phyloP scores from a whole-genome alignment of 345 rosid genomes.

The Zanthoxylum bungeanum region DNA sequence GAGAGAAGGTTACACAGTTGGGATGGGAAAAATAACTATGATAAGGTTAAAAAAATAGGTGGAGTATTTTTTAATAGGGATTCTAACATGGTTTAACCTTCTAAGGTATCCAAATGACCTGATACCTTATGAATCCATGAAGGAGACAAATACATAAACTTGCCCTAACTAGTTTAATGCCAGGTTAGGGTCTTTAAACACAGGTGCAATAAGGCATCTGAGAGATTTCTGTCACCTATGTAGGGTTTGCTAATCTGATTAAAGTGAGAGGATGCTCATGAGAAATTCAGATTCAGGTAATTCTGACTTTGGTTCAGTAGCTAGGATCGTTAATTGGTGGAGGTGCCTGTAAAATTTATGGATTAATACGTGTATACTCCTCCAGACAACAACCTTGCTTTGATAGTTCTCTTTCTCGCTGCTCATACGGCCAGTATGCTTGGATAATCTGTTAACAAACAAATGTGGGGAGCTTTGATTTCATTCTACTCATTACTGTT shows the following conservation, averaged over 20 bases:
- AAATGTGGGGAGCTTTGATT: background rate
- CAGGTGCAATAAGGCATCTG: background rate
- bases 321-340: background rate
- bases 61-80: background rate
- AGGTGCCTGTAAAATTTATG: background rate
- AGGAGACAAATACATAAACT: background rate
- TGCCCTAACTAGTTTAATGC: background rate
- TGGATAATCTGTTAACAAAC: background rate
- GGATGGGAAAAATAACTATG: background rate
- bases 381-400: background rate
- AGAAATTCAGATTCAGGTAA: background rate
- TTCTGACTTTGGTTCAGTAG: background rate
- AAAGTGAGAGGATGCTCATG: background rate
- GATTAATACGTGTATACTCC: background rate
- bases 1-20: background rate
- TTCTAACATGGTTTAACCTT: background rate
- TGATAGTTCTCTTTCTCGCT: background rate
- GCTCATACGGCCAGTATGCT: background rate
- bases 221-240: background rate
- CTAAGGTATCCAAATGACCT: background rate
- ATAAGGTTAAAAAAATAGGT: background rate
- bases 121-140: background rate
- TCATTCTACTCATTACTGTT: conserved; percentile 9
- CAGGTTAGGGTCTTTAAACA: background rate
- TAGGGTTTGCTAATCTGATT: background rate